Conservation (phyloP, 495 filamentous ascomycete species). For the Hypomontagnella monticulosa region DNA sequence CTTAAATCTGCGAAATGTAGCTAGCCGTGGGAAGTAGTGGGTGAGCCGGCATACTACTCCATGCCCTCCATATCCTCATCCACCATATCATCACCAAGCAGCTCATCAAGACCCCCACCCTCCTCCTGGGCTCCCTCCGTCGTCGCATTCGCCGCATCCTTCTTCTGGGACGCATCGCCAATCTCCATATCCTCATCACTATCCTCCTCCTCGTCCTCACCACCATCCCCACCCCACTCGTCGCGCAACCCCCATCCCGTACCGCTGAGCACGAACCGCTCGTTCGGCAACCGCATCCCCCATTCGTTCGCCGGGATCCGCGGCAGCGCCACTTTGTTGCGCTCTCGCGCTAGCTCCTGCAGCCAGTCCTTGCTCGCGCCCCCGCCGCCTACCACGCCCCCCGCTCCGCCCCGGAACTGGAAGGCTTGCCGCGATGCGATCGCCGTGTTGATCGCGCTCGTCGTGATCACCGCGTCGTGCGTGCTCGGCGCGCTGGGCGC, state of each 20-base stretch:
- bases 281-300: constrained; percentile 85
- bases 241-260: constrained; percentile 84
- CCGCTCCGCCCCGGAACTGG: constrained; percentile 61
- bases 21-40: neutral
- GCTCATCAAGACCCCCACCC: constrained; percentile 66
- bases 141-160: constrained; percentile 21
- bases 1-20: neutral
- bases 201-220: constrained; percentile 56
- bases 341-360: constrained; percentile 80
- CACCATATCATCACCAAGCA: constrained; percentile 54
- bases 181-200: constrained; percentile 50
- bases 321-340: constrained; percentile 84
- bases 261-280: constrained; percentile 91
- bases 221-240: constrained; percentile 69
- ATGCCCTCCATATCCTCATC: constrained; percentile 50
- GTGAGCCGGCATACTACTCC: constrained; percentile 15
- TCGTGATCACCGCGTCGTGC: constrained; percentile 55
- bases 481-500: constrained; percentile 54
- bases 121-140: constrained; percentile 57
- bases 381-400: constrained; percentile 47
- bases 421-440: constrained; percentile 60
- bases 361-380: constrained; percentile 85
- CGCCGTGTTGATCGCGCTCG: constrained; percentile 60
- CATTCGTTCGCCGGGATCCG: constrained; percentile 74
- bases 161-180: constrained; percentile 36